Evolutionary conservation across 2,329 filamentous ascomycete genomes (phyloP), one percentile per base, ranked within the genome.

Genomic region (Cercospora sp.): DNA sequence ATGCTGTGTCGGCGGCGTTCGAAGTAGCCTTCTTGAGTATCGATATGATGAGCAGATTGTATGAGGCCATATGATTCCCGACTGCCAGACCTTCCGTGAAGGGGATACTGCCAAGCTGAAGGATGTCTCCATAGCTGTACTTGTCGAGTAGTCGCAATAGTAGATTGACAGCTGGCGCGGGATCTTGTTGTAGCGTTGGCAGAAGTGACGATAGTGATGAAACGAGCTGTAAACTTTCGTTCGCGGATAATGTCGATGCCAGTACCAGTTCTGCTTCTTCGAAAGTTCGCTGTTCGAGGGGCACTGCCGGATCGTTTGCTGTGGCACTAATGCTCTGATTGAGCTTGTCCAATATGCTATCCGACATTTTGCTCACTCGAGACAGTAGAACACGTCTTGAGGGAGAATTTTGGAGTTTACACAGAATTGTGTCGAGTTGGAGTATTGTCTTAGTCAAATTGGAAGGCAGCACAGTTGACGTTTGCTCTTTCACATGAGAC

Each of bases 11-110:
- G 55, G 81, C 83, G 5, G 82, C 79, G 42, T 79, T 81, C 13
- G 77, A 71, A 8, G 83, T 81, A 3, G 87, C 87, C 73, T 89
- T 89, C 39, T 80, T 80, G 48, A 90, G 77, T 39, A 90, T 75
- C 1, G 83, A 82, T 8, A 90, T 79, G 60, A 85, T 84, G 23
- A 89, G 78, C 5, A 82, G 75, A 70, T 89, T 88, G 74, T 89
- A 84, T 0, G 86, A 78, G 2, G 73, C 66, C 76, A 78, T 77
- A 23, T 73, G 72, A 3, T 83, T 77, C 72, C 81, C 73, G 70
- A 85, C 59, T 78, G 83, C 66, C 48, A 90, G 82, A 3, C 86
- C 88, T 42, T 83, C 82, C 61, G 84, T 79, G 66, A 89, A 85
- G 64, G 88, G 74, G 5, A 81, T 66, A 28, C 55, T 70, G 53